phyloP scores from a whole-genome alignment of 345 rosid species.

The Fremontodendron californicum region DNA sequence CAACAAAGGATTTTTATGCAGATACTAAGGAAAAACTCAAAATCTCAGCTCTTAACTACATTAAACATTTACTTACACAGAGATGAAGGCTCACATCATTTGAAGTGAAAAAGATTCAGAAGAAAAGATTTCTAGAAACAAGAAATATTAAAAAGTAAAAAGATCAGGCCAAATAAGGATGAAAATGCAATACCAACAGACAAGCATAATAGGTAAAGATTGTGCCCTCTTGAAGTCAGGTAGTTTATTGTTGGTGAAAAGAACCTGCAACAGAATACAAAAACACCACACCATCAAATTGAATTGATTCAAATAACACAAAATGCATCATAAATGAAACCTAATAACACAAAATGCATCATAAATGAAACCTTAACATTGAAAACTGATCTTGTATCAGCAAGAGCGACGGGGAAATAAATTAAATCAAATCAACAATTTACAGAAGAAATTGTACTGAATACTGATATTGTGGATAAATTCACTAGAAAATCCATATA shows the following conservation, averaged over 20 bases:
- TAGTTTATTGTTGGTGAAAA: constrained; percentile 81
- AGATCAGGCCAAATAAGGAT: not conserved
- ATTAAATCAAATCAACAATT: not conserved
- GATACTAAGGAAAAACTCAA: not conserved
- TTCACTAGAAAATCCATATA: not conserved
- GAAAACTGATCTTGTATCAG: no score
- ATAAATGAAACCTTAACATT: no score
- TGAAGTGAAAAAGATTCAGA: not conserved
- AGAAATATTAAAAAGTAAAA: not conserved
- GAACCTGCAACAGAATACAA: constrained; percentile 48
- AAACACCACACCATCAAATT: not conserved
- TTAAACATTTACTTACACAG: not conserved
- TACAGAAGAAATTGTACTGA: not conserved
- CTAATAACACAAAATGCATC: no score
- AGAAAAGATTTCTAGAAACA: not conserved
- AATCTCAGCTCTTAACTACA: no score
- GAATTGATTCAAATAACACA: constrained; percentile 2
- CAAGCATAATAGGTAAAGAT: constrained; percentile 64
- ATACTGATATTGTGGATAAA: not conserved
- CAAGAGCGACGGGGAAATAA: not conserved
- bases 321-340: not conserved
- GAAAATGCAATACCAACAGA: constrained; percentile 56
- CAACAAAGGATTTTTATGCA: not conserved
- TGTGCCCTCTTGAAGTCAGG: constrained; percentile 59
- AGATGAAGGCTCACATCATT: not conserved